These are phyloP conservation scores for Saccharomyces jurei DNA, from an alignment of 805 yeast species.

Conservation along the genomic window DNA sequence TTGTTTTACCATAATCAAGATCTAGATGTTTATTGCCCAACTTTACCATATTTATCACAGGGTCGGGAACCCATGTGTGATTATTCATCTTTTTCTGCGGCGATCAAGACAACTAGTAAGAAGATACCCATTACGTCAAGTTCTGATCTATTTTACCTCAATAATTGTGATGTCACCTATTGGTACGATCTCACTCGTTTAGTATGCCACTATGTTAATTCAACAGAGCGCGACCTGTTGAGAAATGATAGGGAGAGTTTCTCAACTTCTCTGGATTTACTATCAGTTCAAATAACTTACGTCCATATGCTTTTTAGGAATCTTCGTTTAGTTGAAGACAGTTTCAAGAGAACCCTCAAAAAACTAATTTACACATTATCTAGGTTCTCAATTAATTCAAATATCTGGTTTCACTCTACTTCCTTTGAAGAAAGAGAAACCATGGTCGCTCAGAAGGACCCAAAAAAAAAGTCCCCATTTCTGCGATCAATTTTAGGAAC, in stretches of 20 bases:
- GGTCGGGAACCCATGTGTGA: background rate
- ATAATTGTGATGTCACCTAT: background rate
- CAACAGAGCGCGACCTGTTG: background rate
- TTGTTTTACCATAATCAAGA: constrained; percentile 53
- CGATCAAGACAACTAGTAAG: background rate
- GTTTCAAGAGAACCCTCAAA: constrained; percentile 25
- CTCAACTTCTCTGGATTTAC: background rate
- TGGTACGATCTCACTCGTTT: background rate
- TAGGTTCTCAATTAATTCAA: constrained; percentile 55
- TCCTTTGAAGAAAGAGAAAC: background rate
- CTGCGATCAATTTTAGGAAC: background rate
- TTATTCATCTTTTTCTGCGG: background rate
- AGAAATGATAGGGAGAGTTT: background rate
- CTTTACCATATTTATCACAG: constrained; percentile 41
- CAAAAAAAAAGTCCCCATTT: background rate
- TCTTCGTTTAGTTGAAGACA: background rate
- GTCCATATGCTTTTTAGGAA: background rate
- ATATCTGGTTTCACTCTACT: constrained; percentile 39
- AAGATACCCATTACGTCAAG: background rate
- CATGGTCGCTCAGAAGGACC: background rate
- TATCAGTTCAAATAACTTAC: background rate
- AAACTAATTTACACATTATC: constrained; percentile 46
- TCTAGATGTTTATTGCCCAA: constrained; percentile 49
- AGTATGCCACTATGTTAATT: background rate
- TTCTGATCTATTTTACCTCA: background rate